These are phyloP conservation scores for Anethum foeniculum DNA, from an alignment of 140 eudicot genomes.

Conservation along the genomic window DNA sequence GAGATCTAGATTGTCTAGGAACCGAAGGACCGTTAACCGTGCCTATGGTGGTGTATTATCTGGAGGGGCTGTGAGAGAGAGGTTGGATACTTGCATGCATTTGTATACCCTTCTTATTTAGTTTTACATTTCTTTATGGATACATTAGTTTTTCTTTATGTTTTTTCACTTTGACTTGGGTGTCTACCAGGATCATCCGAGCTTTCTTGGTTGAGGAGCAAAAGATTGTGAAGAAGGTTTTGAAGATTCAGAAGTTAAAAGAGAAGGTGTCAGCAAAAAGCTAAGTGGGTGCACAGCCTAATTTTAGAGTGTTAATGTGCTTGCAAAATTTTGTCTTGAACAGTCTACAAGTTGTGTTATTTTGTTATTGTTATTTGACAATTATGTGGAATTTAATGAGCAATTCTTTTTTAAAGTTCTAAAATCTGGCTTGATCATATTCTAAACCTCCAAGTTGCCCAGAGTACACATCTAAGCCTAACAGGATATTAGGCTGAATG, in stretches of 20 bases:
- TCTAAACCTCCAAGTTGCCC: background rate
- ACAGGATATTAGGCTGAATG: background rate
- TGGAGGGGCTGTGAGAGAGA: constrained; percentile 14
- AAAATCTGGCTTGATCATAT: background rate
- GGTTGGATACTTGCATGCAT: background rate
- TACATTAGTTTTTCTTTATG: background rate
- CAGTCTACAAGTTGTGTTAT: background rate
- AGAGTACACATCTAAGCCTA: background rate
- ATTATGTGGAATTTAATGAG: background rate
- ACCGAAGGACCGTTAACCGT: constrained; percentile 12
- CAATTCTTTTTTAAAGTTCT: background rate
- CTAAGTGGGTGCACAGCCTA: constrained; percentile 3
- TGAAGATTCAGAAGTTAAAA: constrained; percentile 4
- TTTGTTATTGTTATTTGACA: background rate
- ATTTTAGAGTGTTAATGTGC: background rate
- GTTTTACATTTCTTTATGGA: background rate
- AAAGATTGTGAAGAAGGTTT: constrained; percentile 11
- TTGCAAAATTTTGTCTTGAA: background rate
- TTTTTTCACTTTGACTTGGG: background rate
- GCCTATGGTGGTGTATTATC: constrained; percentile 14
- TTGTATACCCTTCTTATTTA: background rate
- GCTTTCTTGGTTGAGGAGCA: constrained; percentile 14
- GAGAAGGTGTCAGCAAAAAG: constrained; percentile 9
- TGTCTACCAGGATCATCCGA: constrained; percentile 9
- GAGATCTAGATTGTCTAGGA: constrained; percentile 11